A percentile compares a stretch with the other conserved stretches of the same genome.
These are phyloP conservation scores for Hirschioporus abietinus DNA, from an alignment of 768 basidiomycete species.

Conservation along the genomic window DNA sequence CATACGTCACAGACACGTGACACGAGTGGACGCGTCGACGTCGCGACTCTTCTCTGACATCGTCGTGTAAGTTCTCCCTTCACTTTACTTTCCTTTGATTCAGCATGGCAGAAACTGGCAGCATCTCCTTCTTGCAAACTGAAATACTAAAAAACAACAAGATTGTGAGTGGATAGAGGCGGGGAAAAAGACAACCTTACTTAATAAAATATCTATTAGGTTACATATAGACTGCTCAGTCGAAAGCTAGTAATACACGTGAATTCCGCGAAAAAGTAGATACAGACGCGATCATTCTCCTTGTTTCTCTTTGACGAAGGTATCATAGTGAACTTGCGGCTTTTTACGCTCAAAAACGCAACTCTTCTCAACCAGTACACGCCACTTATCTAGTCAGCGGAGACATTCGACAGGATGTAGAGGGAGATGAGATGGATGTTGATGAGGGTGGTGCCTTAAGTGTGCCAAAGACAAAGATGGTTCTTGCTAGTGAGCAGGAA, in stretches of 20 bases:
- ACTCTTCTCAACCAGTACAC: slow-evolving; percentile 35
- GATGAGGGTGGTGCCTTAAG: slow-evolving; percentile 36
- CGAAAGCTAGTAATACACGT: slow-evolving; percentile 67
- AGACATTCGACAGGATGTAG: slow-evolving; percentile 27
- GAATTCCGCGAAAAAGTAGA: slow-evolving; percentile 74
- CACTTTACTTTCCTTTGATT: not conserved
- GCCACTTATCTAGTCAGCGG: slow-evolving; percentile 77
- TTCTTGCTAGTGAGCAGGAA: slow-evolving; percentile 57
- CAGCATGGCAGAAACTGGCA: not conserved
- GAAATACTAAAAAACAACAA: not conserved
- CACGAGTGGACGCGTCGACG: no score
- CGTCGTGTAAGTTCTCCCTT: not conserved
- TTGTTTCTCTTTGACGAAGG: slow-evolving; percentile 1
- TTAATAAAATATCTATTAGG: slow-evolving; percentile 39
- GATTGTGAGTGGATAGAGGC: not conserved
- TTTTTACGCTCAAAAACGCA: slow-evolving; percentile 44
- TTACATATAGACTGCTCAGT: slow-evolving; percentile 76
- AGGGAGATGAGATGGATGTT: slow-evolving; percentile 27
- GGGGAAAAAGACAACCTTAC: not conserved
- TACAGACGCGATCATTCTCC: not conserved
- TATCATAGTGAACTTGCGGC: slow-evolving; percentile 52
- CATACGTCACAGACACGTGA: no score
- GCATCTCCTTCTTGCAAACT: not conserved
- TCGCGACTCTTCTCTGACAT: not conserved
- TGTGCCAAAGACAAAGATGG: slow-evolving; percentile 41